Conservation (phyloP, 2,329 filamentous ascomycete genomes). For the Colletotrichum scovillei region DNA sequence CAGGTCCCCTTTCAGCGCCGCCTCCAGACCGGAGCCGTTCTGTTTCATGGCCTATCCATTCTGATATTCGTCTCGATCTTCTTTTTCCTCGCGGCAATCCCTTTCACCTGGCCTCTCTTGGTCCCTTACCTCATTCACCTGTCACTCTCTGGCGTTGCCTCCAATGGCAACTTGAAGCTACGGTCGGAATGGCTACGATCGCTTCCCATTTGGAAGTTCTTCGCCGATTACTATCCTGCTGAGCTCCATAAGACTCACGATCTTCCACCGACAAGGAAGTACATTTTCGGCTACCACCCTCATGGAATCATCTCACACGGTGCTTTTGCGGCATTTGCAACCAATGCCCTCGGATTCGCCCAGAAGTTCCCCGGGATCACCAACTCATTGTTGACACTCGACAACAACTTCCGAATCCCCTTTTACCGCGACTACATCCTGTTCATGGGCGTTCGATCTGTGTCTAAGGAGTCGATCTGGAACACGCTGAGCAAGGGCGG, state of each 20-base stretch:
- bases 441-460: conserved; percentile 85
- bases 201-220: conserved; percentile 84
- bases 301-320: conserved; percentile 98
- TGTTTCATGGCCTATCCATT: conserved; percentile 79
- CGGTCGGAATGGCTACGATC: conserved; percentile 81
- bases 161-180: conserved; percentile 78
- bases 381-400: conserved; percentile 92
- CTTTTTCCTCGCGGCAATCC: conserved; percentile 91
- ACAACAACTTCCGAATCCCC: conserved; percentile 93
- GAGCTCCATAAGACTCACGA: conserved; percentile 85
- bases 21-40: conserved; percentile 81
- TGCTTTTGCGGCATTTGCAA: conserved; percentile 92
- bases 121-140: conserved; percentile 86
- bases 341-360: conserved; percentile 87
- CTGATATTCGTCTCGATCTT: conserved; percentile 80
- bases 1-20: conserved; percentile 78
- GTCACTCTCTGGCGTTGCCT: conserved; percentile 81
- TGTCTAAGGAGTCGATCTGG: conserved; percentile 91
- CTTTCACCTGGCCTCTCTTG: conserved; percentile 86
- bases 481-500: conserved; percentile 88
- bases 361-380: conserved; percentile 94
- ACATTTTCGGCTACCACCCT: conserved; percentile 97
- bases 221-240: conserved; percentile 93
- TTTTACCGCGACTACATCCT: conserved; percentile 96
- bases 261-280: conserved; percentile 85